Evolutionary conservation across 1,284 basidiomycete genomes (phyloP), one percentile per base, ranked within the genome.

Genomic region (Agroathelia rolfsii): DNA sequence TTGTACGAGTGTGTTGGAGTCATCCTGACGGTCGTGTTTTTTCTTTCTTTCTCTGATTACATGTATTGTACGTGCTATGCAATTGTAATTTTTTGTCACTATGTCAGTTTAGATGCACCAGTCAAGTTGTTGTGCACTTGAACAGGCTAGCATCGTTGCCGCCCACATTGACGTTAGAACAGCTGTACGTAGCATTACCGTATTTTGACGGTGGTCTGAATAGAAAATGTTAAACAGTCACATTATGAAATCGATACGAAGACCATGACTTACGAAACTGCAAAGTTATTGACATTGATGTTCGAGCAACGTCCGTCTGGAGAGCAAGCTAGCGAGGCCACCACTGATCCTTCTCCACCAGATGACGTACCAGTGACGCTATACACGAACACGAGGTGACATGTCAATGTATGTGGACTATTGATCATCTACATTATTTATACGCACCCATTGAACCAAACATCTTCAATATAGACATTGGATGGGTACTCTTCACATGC

Each of bases 301-400:
- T 70, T 48, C 22, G 45, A 61, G 56, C 72, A 76, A 20, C 64
- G 59, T 17, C 50, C 51, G 45, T 64, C 62, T 4, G 69, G 63
- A 14, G 74, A 77, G 49, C 76, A 80, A 17, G 59, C 53, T 24
- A 80, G 53, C 6, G 59, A 59, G 4, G 71, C 75, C 3, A 77
- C 75, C 2, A 63, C 61, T 3, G 62, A 51, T 27, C 63, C 59
- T 32, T 53, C 47, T 19, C 50, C 48, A 5, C 64, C 61, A 2
- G 69, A 72, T 2, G 68, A 65, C 12, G 70, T 74, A 1, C 76
- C 76, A 11, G 66, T 62, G 36, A 76, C 66, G 40, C 70, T 69
- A 40, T 26, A 35, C 41, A 51, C 51, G 22, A 16, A 14, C 10
- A 16, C 14, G n/a, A 20, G 23, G 3, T 7, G 22, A 21, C 11